Percentiles rank a stretch among this genome's conserved stretches.
Evolutionary conservation across 306 rosid species (phyloP).

Genomic region (Trifolium dubium): DNA sequence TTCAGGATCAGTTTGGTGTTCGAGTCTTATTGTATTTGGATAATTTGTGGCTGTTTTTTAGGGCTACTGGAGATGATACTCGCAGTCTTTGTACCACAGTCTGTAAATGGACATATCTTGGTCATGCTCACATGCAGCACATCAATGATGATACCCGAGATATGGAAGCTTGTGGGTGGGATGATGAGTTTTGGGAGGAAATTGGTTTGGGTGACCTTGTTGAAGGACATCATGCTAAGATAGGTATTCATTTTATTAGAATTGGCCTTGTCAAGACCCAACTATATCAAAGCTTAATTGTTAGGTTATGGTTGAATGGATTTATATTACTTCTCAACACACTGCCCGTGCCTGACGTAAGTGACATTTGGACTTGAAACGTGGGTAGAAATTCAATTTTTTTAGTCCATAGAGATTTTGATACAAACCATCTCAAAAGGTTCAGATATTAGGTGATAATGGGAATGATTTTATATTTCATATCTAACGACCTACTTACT

Average conservation of each 20-base stretch:
- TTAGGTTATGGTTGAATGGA: slow-evolving; percentile 4
- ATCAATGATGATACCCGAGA: slow-evolving; percentile 69
- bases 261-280: slow-evolving; percentile 21
- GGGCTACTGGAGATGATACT: slow-evolving; percentile 98
- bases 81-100: slow-evolving; percentile 96
- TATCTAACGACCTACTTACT: not conserved
- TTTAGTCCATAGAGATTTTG: slow-evolving; percentile 17
- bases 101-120: slow-evolving; percentile 98
- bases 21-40: slow-evolving; percentile 40
- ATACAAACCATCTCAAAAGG: slow-evolving; percentile 6
- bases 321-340: slow-evolving; percentile 12
- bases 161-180: slow-evolving; percentile 99
- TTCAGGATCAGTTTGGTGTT: slow-evolving; percentile 35
- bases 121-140: slow-evolving; percentile 96
- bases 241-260: slow-evolving; percentile 60
- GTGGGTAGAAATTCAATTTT: not conserved
- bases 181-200: slow-evolving; percentile 99
- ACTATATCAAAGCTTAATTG: slow-evolving; percentile 23
- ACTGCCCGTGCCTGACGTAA: not conserved
- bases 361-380: slow-evolving; percentile 4
- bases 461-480: slow-evolving; percentile 11
- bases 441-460: not conserved
- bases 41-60: slow-evolving; percentile 42
- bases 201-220: slow-evolving; percentile 95
- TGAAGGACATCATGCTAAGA: slow-evolving; percentile 96